phyloP scores from a whole-genome alignment of 352 stramenopile species.

The Globisporangium abappressorium region DNA sequence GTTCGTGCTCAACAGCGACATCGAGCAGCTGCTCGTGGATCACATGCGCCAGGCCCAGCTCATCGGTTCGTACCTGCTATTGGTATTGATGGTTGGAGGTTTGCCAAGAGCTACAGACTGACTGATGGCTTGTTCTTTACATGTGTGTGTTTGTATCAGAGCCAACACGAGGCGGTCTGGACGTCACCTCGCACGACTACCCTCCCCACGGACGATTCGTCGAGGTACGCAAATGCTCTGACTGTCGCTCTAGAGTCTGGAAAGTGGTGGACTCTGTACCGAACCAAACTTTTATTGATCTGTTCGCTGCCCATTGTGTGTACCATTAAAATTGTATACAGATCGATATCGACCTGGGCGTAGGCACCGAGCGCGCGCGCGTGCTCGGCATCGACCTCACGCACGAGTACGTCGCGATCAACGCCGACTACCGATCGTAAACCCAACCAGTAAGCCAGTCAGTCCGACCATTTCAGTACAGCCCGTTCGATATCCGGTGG shows the following conservation, averaged over 20 bases:
- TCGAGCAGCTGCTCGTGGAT: constrained; percentile 90
- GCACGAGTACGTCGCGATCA: constrained; percentile 98
- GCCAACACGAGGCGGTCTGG: constrained; percentile 66
- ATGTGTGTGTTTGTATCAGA: constrained; percentile 22
- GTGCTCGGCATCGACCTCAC: constrained; percentile 97
- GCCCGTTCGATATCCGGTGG: neutral
- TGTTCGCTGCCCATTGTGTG: neutral
- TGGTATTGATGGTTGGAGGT: neutral
- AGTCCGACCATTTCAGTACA: neutral
- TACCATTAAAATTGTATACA: constrained; percentile 12
- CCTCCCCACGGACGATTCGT: constrained; percentile 95
- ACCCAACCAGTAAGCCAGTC: neutral
- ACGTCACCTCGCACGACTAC: constrained; percentile 85
- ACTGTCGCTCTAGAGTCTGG: neutral
- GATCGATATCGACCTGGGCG: constrained; percentile 94
- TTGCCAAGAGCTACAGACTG: neutral
- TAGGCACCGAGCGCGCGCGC: constrained; percentile 72
- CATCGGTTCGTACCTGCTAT: constrained; percentile 24
- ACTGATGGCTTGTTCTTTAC: neutral
- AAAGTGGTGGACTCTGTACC: neutral
- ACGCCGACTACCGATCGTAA: constrained; percentile 98
- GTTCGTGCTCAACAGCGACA: constrained; percentile 91
- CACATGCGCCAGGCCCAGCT: constrained; percentile 95
- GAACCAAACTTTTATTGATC: neutral
- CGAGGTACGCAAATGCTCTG: constrained; percentile 45